A percentile compares a stretch with the other conserved stretches of the same genome.
These are phyloP conservation scores for Chaetomiaceae sp. DNA, from an alignment of 2,329 filamentous ascomycete genomes.

Conservation along the genomic window DNA sequence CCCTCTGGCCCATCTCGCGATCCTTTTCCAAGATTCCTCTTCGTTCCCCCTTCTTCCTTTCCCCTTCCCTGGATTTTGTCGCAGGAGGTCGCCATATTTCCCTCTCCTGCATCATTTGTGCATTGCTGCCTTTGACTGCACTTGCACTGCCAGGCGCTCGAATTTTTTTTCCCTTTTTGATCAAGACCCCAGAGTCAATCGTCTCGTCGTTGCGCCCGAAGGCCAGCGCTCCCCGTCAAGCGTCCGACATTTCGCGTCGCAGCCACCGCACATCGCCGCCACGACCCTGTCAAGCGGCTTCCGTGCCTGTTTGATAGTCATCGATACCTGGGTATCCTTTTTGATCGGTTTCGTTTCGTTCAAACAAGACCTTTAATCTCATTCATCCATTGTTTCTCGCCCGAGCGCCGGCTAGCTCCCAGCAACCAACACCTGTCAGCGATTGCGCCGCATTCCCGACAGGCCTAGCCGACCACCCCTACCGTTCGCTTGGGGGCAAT, in stretches of 20 bases:
- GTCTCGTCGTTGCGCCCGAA: conserved; percentile 19
- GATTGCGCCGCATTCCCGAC: conserved; percentile 6
- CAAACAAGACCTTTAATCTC: conserved; percentile 38
- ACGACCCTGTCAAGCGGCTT: conserved; percentile 27
- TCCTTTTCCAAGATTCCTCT: conserved; percentile 39
- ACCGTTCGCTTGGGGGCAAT: conserved; percentile 31
- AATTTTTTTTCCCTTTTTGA: conserved; percentile 16
- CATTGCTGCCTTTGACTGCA: conserved; percentile 1
- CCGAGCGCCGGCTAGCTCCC: conserved; percentile 21
- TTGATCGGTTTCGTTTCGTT: conserved; percentile 39
- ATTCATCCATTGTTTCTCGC: conserved; percentile 35
- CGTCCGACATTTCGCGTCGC: conserved; percentile 35
- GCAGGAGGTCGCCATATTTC: conserved; percentile 31
- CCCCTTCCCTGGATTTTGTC: conserved; percentile 31
- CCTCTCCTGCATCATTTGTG: conserved; percentile 9
- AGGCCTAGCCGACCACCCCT: conserved; percentile 9
- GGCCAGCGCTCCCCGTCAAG: conserved; percentile 23
- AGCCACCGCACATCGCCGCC: conserved; percentile 30
- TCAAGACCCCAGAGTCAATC: conserved; percentile 32
- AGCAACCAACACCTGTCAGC: conserved; percentile 14
- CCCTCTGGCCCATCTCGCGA: conserved; percentile 33
- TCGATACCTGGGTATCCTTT: conserved; percentile 31
- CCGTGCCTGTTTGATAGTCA: conserved; percentile 32
- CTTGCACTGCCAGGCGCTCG: conserved; percentile 9
- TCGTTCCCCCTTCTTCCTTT: conserved; percentile 33